These are phyloP conservation scores for Handroanthus guayacan DNA, from an alignment of 257 asterid genomes.

Conservation along the genomic window DNA sequence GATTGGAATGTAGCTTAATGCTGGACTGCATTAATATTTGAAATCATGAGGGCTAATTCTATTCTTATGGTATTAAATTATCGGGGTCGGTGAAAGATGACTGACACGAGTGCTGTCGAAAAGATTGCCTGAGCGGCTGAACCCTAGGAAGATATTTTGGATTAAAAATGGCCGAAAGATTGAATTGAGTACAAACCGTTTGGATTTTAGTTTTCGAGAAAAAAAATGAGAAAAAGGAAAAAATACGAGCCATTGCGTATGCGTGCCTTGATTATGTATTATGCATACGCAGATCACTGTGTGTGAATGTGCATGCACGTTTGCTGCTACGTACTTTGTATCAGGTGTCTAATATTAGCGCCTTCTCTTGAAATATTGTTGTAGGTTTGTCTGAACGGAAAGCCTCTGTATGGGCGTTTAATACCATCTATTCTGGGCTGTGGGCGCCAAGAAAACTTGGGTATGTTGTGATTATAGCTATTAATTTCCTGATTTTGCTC, in stretches of 20 bases:
- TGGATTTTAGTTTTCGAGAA: background rate
- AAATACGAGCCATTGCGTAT: background rate
- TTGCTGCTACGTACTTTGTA: background rate
- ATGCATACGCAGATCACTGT: background rate
- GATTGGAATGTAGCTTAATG: background rate
- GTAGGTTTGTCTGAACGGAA: background rate
- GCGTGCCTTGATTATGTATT: background rate
- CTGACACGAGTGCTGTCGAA: background rate
- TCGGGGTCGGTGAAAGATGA: background rate
- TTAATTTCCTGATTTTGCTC: background rate
- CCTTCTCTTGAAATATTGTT: background rate
- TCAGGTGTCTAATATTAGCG: background rate
- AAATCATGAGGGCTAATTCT: background rate
- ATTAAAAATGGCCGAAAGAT: background rate
- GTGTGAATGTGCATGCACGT: background rate
- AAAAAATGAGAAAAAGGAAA: background rate
- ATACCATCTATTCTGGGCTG: background rate
- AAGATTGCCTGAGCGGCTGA: background rate
- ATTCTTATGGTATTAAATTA: background rate
- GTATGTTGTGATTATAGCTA: background rate
- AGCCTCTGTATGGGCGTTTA: background rate
- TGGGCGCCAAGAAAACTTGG: background rate
- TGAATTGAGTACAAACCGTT: background rate
- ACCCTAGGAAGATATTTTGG: background rate
- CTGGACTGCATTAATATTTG: background rate